These are phyloP conservation scores for Gnomoniopsis smithogilvyi DNA, from an alignment of 2,329 filamentous ascomycete genomes.

Conservation along the genomic window DNA sequence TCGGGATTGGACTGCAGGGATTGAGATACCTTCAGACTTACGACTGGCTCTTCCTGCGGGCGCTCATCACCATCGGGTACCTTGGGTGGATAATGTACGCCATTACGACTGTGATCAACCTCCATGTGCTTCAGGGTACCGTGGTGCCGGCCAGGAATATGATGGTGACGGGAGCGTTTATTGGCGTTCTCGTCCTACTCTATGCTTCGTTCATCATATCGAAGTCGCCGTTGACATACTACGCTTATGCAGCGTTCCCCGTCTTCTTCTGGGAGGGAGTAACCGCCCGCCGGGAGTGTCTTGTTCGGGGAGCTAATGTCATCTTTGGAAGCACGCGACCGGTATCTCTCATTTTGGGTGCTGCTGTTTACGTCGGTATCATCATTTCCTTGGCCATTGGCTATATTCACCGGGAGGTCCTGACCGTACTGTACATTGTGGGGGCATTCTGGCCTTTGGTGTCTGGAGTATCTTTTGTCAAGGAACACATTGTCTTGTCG, in stretches of 20 bases:
- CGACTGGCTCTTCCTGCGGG: constrained; percentile 93
- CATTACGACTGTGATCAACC: constrained; percentile 80
- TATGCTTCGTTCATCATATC: constrained; percentile 80
- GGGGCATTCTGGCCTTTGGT: constrained; percentile 74
- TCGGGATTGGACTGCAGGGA: constrained; percentile 74
- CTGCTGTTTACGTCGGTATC: constrained; percentile 65
- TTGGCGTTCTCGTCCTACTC: constrained; percentile 69
- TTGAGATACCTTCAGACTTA: constrained; percentile 95
- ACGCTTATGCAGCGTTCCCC: constrained; percentile 88
- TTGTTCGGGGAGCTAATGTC: constrained; percentile 62
- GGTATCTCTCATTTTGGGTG: constrained; percentile 55
- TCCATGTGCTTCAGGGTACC: constrained; percentile 76
- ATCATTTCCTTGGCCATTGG: constrained; percentile 83
- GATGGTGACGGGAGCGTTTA: constrained; percentile 63
- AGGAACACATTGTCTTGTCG: constrained; percentile 60
- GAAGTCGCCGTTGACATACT: constrained; percentile 78
- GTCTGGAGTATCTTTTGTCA: constrained; percentile 72
- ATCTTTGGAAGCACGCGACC: constrained; percentile 61
- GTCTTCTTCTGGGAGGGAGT: constrained; percentile 97
- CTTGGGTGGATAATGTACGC: constrained; percentile 95
- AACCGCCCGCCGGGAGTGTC: constrained; percentile 69
- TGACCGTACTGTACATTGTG: constrained; percentile 75
- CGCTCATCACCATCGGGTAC: constrained; percentile 85
- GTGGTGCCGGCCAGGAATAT: constrained; percentile 61
- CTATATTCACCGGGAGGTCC: constrained; percentile 86